A percentile compares a stretch with the other conserved stretches of the same genome.
Conservation (phyloP, 1,284 basidiomycete genomes). For the Tranzscheliella williamsii region DNA sequence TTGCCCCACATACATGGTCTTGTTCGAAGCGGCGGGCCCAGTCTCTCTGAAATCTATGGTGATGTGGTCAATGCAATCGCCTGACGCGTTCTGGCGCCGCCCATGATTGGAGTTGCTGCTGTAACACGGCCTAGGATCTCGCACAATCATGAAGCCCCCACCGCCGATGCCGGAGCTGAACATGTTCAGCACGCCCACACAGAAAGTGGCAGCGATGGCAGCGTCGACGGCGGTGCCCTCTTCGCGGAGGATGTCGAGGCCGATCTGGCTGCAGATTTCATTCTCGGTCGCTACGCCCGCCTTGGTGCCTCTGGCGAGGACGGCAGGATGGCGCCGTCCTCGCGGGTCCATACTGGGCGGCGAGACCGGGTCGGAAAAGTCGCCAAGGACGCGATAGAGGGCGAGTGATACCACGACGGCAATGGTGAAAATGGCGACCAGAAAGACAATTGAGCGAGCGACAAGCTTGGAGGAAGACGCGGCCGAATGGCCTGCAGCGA, state of each 20-base stretch:
- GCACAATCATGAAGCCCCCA: conserved; percentile 54
- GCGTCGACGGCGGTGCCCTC: conserved; percentile 92
- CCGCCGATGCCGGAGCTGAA: conserved; percentile 63
- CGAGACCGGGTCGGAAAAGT: conserved; percentile 13
- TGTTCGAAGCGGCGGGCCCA: conserved; percentile 61
- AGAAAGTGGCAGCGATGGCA: conserved; percentile 68
- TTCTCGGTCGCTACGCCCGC: conserved; percentile 51
- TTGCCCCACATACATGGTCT: conserved; percentile 59
- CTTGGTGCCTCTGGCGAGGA: conserved; percentile 27
- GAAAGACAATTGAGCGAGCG: conserved; percentile 27
- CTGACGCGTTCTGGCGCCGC: conserved; percentile 1
- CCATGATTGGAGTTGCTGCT: too few relatives aligned
- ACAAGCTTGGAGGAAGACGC: not conserved
- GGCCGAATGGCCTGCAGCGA: not conserved
- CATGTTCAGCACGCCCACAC: conserved; percentile 61
- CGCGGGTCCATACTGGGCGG: conserved; percentile 4
- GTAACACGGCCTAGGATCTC: conserved; percentile 66
- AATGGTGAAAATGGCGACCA: conserved; percentile 24
- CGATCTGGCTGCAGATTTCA: conserved; percentile 34
- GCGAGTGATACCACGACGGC: conserved; percentile 28
- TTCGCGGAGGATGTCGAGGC: conserved; percentile 62
- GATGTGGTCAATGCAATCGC: conserved; percentile 45
- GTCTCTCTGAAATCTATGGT: conserved; percentile 64
- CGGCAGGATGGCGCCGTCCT: conserved; percentile 33
- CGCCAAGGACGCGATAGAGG: conserved; percentile 26